Base-by-base conservation (phyloP, 331 rosid species). In the Rosa hybrid region DNA sequence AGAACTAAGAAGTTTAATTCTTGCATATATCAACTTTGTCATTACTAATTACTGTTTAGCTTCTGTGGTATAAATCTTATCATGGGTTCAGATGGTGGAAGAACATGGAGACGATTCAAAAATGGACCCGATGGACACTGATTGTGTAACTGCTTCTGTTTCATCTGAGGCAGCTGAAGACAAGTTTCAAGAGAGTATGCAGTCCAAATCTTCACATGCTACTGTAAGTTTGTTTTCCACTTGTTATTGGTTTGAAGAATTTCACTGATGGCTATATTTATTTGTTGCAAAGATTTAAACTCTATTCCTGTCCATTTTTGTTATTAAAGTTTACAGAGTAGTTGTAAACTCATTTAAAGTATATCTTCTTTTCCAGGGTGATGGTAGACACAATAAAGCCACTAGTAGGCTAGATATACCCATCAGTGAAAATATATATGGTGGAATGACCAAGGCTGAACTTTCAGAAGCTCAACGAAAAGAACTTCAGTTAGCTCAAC, bases 391-490 rank as follows among this genome's bases (percentile, higher is more conserved):
- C 84, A 84, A 69, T 76, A 91, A 86, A 85, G 83, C 77, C 77
- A 79, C 82, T 71, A 87, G 78, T 88, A 86, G 91, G 93, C 65
- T 84, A 68, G 86, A 78, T 63, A 84, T 96, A 56, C 94, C 91
- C 14, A 83, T 96, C 72, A 90, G 86, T 77, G 97, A 87, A 88
- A 84, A 74, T 82, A 71, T 91, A 80, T 86, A 87, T 54, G 97
- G 97, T 75, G 92, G 94, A 88, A 89, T 96, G 98, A 87, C 91
- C 34, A 76, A 30, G 85, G 92, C 81, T 51, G 97, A 91, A 86
- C 88, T 96, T 81, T 83, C 67, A 44, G 92, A 89, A 90, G 98
- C 98, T 79, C 84, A 4, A 39, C 87, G 82, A 74, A 91, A 88
- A 86, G 99, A 96, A 87, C 74, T 76, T 62, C 89, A 85, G 90